Base-by-base conservation (phyloP, 2,329 filamentous ascomycete species). In the Venturia asperata region DNA sequence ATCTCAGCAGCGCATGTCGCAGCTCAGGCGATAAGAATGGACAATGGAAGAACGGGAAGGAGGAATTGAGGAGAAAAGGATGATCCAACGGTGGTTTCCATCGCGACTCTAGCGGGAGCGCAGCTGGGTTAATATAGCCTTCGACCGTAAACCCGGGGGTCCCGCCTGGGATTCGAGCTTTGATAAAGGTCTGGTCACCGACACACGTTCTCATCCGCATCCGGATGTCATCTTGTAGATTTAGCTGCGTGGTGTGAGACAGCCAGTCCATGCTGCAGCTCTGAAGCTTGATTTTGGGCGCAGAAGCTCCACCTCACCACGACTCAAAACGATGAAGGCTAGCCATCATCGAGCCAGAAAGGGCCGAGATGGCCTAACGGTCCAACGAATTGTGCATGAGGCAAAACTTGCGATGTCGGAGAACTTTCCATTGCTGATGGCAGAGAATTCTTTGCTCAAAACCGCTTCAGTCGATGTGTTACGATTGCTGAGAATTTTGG, bases 221-320 rank as follows among this genome's bases (percentile, higher is more conserved):
- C 52, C 52, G 52, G 52, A 11, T 58, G 27, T 6, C 27, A 37
- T 37, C 27, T 58, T 13, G 52, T 58, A 34, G 1, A 58, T 17
- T 58, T 58, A 58, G 52, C 52, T 58, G 52, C 52, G 52, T 58
- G 24, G 19, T 58, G 27, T 58, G 52, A 58, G 52, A 34, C 27
- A 58, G 52, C 52, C 3, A 37, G 52, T 58, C 13, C 52, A n/a
- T 37, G 27, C 52, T 34, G 30, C 52, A 37, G 17, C 52, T 58
- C 30, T 37, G 52, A 58, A 37, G 52, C 52, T 58, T 58, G 52
- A 58, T 58, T 58, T 37, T 58, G 52, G 52, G 11, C 10, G 52
- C 52, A 58, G 52, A 58, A 58, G 15, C 52, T 39, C 52, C 52
- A 37, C 52, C 30, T 37, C 30, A 37, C 52, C 30, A 15, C 52